A percentile compares a stretch with the other conserved stretches of the same genome.
These are phyloP conservation scores for Psilocybe tampanensis DNA, from an alignment of 768 basidiomycete genomes.

Conservation along the genomic window DNA sequence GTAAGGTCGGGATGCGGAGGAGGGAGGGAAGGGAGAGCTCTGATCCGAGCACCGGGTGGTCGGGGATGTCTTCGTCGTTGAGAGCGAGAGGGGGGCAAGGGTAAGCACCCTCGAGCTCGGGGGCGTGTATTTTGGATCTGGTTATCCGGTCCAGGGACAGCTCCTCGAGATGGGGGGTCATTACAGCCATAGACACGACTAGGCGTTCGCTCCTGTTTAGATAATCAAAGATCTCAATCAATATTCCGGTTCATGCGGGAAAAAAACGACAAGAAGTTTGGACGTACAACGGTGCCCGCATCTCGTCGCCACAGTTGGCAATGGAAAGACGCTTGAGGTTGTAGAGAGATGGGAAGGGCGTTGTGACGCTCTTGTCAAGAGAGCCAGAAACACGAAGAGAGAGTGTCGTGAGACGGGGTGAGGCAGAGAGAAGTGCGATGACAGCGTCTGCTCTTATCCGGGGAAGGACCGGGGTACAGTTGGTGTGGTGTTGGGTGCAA, in stretches of 20 bases:
- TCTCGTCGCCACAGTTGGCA: conserved; percentile 45
- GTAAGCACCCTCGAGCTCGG: conserved; percentile 54
- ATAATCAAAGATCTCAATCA: conserved; percentile 4
- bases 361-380: conserved; percentile 48
- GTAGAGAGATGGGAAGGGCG: conserved; percentile 46
- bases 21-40: conserved; percentile 68
- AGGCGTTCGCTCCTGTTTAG: conserved; percentile 64
- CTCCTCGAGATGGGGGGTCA: conserved; percentile 53
- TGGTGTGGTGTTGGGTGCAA: conserved; percentile 30
- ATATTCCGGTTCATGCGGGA: conserved; percentile 12
- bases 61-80: conserved; percentile 63
- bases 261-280: neutral
- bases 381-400: conserved; percentile 50
- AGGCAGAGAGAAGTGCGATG: conserved; percentile 49
- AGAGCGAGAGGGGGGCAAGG: conserved; percentile 62
- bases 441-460: conserved; percentile 47
- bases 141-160: conserved; percentile 65
- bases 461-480: conserved; percentile 23
- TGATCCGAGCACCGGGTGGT: conserved; percentile 53
- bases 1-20: conserved; percentile 62
- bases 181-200: conserved; percentile 68
- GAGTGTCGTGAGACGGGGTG: conserved; percentile 50
- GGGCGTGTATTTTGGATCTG: conserved; percentile 67
- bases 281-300: conserved; percentile 46
- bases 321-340: conserved; percentile 50